Conservation (phyloP, 768 basidiomycete genomes). For the Xerocomus brunneocitrinus region DNA sequence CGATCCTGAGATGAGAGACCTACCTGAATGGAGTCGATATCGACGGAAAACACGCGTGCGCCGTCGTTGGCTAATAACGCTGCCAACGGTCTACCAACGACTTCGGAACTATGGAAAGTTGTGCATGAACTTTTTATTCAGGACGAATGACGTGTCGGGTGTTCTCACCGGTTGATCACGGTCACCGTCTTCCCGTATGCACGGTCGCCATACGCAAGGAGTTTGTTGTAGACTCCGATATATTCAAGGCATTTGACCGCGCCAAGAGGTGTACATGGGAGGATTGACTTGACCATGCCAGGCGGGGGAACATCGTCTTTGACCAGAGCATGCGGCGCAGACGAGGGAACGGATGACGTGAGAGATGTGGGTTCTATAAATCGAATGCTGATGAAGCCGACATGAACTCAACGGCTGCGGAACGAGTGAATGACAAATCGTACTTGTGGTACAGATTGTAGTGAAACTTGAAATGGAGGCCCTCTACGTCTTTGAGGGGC, state of each 20-base stretch:
- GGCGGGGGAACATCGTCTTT: constrained; percentile 64
- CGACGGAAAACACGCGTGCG: constrained; percentile 90
- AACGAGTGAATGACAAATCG: constrained; percentile 13
- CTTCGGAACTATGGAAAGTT: constrained; percentile 71
- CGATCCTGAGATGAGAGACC: background rate
- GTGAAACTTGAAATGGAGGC: constrained; percentile 93
- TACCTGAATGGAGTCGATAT: constrained; percentile 91
- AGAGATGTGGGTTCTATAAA: constrained; percentile 81
- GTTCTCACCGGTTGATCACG: constrained; percentile 81
- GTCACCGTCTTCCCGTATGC: constrained; percentile 92
- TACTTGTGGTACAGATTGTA: constrained; percentile 95
- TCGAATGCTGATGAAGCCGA: constrained; percentile 64
- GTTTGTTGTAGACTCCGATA: constrained; percentile 87
- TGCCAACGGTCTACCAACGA: constrained; percentile 95
- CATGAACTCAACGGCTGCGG: background rate
- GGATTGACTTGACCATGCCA: constrained; percentile 91
- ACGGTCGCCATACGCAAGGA: constrained; percentile 90
- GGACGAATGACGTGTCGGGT: background rate
- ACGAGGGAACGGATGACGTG: constrained; percentile 38
- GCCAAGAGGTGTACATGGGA: constrained; percentile 95
- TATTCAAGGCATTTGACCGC: constrained; percentile 94
- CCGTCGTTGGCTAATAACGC: constrained; percentile 96
- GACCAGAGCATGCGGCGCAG: constrained; percentile 27
- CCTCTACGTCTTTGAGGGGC: constrained; percentile 96
- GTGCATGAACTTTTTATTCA: background rate